Percentiles rank a stretch among this genome's conserved stretches.
These are phyloP conservation scores for Salix viminalis DNA, from an alignment of 345 rosid species.

Conservation along the genomic window DNA sequence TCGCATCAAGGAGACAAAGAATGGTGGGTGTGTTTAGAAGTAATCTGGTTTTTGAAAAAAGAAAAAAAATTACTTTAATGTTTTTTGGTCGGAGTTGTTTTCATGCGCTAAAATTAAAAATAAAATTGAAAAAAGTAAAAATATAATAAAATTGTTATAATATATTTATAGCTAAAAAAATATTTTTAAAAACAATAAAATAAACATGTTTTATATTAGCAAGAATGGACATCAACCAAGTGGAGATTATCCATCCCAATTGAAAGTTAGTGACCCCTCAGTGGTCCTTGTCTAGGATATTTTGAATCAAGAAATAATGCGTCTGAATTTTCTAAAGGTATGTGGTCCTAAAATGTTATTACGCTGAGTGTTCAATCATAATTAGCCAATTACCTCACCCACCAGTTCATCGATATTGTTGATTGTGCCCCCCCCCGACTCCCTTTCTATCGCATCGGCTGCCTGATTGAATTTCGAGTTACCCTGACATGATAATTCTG, in stretches of 20 bases:
- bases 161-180: too few relatives aligned
- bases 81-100: too few relatives aligned
- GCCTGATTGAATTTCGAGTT: background rate
- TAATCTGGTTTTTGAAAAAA: too few relatives aligned
- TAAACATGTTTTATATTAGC: too few relatives aligned
- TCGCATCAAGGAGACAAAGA: background rate
- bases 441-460: constrained; percentile 4
- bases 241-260: background rate
- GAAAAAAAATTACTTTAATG: too few relatives aligned
- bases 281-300: background rate
- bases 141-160: too few relatives aligned
- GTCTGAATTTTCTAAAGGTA: background rate
- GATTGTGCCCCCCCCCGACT: background rate
- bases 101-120: too few relatives aligned
- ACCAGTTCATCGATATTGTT: background rate
- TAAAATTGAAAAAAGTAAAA: too few relatives aligned
- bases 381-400: background rate
- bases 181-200: too few relatives aligned
- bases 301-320: background rate
- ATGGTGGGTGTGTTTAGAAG: background rate
- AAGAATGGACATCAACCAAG: background rate
- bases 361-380: background rate
- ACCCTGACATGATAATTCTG: too few relatives aligned
- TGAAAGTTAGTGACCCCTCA: background rate
- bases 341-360: constrained; percentile 2